Conservation (phyloP, 1,284 basidiomycete species). For the Afroboletus lepidellus region DNA sequence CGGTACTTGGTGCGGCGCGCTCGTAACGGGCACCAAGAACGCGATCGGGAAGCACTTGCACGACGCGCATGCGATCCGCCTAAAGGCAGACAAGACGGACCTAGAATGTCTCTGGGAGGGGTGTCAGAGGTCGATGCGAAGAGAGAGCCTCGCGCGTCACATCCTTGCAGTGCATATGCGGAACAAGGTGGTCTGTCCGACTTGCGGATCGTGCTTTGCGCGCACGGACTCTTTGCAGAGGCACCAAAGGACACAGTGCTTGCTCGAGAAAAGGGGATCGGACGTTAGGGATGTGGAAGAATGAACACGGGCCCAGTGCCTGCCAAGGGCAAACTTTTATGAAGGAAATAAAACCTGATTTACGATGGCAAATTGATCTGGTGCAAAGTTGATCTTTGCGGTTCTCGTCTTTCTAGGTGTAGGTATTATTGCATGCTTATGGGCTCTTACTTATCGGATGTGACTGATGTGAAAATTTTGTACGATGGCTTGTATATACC, state of each 20-base stretch:
- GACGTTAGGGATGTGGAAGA: neutral
- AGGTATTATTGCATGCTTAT: neutral
- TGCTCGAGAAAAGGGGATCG: neutral
- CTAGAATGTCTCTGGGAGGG: conserved; percentile 15
- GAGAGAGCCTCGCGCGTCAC: conserved; percentile 27
- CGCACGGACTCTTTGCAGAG: conserved; percentile 27
- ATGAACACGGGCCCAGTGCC: neutral
- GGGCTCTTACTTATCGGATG: neutral
- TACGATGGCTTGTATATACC: conserved; percentile 4
- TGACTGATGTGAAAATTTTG: neutral
- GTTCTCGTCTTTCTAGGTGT: neutral
- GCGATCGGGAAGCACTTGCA: conserved; percentile 20
- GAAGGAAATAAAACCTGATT: neutral
- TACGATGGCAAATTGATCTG: neutral
- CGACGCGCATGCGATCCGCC: conserved; percentile 3
- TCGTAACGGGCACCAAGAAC: conserved; percentile 6
- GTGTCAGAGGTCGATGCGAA: conserved; percentile 20
- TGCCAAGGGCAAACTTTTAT: neutral
- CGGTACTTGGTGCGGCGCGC: neutral
- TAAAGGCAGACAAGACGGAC: conserved; percentile 3
- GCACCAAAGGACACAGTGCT: conserved; percentile 18
- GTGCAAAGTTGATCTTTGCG: neutral
- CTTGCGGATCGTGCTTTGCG: conserved; percentile 19
- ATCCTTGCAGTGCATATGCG: conserved; percentile 21
- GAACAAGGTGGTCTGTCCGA: conserved; percentile 21